These are phyloP conservation scores for Ophiocytium majus DNA, from an alignment of 352 stramenopile genomes.

Conservation along the genomic window DNA sequence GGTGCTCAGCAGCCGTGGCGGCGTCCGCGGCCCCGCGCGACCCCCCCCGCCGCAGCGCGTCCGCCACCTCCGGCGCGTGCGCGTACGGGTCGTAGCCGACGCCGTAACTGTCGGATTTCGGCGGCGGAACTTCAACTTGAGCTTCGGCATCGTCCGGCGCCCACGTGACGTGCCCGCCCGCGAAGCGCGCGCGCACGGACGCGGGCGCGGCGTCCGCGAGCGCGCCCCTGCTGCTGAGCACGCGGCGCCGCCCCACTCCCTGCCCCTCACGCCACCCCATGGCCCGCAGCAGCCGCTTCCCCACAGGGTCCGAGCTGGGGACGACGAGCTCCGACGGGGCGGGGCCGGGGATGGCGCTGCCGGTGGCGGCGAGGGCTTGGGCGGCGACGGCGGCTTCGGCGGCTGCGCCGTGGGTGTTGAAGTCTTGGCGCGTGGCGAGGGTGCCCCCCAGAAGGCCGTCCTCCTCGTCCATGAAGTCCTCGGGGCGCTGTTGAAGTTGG, in stretches of 20 bases:
- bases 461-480: slow-evolving; percentile 91
- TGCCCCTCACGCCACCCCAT: slow-evolving; percentile 87
- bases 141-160: slow-evolving; percentile 36
- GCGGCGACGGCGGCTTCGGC: slow-evolving; percentile 33
- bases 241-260: slow-evolving; percentile 66
- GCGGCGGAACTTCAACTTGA: slow-evolving; percentile 16
- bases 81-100: slow-evolving; percentile 53
- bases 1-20: background rate
- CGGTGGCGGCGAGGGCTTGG: slow-evolving; percentile 1
- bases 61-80: slow-evolving; percentile 49
- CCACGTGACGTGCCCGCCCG: slow-evolving; percentile 49
- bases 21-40: background rate
- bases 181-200: slow-evolving; percentile 29
- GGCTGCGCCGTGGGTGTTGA: slow-evolving; percentile 52
- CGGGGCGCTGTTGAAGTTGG: slow-evolving; percentile 73
- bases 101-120: slow-evolving; percentile 50
- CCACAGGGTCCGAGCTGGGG: slow-evolving; percentile 71
- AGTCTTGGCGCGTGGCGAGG: slow-evolving; percentile 47
- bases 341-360: slow-evolving; percentile 59
- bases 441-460: slow-evolving; percentile 80
- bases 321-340: slow-evolving; percentile 70
- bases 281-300: slow-evolving; percentile 70
- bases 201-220: slow-evolving; percentile 29
- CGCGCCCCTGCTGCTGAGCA: slow-evolving; percentile 18
- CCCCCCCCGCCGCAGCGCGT: background rate